These are phyloP conservation scores for Tulasnella sp. DNA, from an alignment of 768 basidiomycete genomes.

Conservation along the genomic window DNA sequence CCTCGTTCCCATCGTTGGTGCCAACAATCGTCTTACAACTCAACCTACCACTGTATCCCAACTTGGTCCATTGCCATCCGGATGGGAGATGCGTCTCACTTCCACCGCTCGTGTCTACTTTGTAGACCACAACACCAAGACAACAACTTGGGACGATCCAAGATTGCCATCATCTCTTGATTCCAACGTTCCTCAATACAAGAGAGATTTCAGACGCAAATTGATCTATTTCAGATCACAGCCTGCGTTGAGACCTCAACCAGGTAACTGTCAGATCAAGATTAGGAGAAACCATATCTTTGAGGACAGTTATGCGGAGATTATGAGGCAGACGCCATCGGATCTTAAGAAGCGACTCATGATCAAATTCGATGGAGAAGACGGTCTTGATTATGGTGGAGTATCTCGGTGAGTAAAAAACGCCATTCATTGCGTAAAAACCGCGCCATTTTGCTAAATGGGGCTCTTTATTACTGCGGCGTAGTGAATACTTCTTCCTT, in stretches of 20 bases:
- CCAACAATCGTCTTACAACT: conserved; percentile 42
- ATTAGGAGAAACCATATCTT: conserved; percentile 96
- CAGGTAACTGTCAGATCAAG: conserved; percentile 98
- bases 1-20: conserved; percentile 89
- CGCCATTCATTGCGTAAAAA: neutral
- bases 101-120: conserved; percentile 98
- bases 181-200: conserved; percentile 96
- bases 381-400: conserved; percentile 97
- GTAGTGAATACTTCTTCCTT: conserved; percentile 98
- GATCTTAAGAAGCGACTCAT: conserved; percentile 97
- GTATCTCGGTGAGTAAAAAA: conserved; percentile 60
- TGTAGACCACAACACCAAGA: conserved; percentile 99
- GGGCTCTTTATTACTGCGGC: conserved; percentile 1
- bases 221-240: conserved; percentile 99
- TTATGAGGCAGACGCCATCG: conserved; percentile 97
- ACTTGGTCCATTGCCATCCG: conserved; percentile 90
- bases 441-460: neutral
- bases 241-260: conserved; percentile 94
- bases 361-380: conserved; percentile 99
- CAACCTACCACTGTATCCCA: conserved; percentile 75
- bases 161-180: conserved; percentile 89
- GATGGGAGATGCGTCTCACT: conserved; percentile 99
- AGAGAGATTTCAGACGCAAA: conserved; percentile 98
- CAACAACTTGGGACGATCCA: conserved; percentile 99
- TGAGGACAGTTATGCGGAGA: conserved; percentile 98